Conservation (phyloP, 345 rosid genomes). For the Schrenkiella parvula region DNA sequence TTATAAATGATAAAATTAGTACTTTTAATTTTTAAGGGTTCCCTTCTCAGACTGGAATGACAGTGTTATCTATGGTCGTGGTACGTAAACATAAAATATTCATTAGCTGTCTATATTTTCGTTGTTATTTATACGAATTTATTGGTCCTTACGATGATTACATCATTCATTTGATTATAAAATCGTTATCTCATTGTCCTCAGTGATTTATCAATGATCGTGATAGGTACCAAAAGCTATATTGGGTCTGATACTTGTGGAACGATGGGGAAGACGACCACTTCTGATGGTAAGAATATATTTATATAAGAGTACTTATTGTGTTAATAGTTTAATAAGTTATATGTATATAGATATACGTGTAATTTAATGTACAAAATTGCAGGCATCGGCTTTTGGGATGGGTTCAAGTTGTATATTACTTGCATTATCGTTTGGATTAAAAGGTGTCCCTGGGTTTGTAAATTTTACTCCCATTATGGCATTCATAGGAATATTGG, state of each 20-base stretch:
- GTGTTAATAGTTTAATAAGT: not conserved
- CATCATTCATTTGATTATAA: not conserved
- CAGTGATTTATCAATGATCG: not conserved
- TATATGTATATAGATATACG: not conserved
- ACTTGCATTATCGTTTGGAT: slow-evolving; percentile 40
- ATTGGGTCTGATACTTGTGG: slow-evolving; percentile 18
- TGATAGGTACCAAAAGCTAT: slow-evolving; percentile 31
- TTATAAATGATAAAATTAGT: not conserved
- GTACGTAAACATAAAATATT: not conserved
- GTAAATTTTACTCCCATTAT: not conserved
- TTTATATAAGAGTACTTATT: not conserved
- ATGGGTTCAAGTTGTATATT: slow-evolving; percentile 34
- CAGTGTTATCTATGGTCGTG: slow-evolving; percentile 26
- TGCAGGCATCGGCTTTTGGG: slow-evolving; percentile 42
- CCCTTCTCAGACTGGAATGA: slow-evolving; percentile 34
- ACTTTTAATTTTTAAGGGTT: slow-evolving; percentile 7
- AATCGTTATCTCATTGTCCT: not conserved
- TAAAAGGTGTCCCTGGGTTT: slow-evolving; percentile 32
- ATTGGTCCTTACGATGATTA: not conserved
- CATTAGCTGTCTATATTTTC: not conserved
- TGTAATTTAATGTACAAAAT: not conserved
- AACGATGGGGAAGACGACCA: slow-evolving; percentile 34
- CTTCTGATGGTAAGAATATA: slow-evolving; percentile 21
- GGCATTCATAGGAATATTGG: not conserved
- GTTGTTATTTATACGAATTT: not conserved